Conservation (phyloP, 176 grass and related monocot genomes). For the Ensete ventricosum region DNA sequence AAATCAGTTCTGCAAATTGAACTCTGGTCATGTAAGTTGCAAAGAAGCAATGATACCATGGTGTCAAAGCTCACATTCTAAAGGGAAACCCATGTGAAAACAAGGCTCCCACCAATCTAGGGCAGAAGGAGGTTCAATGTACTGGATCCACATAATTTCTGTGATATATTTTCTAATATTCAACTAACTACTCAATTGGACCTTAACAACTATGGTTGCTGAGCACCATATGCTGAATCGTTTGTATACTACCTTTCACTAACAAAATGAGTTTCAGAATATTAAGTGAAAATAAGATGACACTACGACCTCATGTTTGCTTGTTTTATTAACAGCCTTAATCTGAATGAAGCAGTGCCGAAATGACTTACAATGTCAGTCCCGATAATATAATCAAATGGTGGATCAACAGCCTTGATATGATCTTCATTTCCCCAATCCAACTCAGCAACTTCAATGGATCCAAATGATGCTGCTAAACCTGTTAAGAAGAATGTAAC, state of each 20-base stretch:
- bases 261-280: background rate
- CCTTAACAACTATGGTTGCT: too few species aligned
- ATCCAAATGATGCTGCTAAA: slow-evolving; percentile 49
- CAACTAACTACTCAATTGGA: too few species aligned
- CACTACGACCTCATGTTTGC: background rate
- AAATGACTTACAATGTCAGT: slow-evolving; percentile 81
- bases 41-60: too few species aligned
- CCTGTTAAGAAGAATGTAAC: slow-evolving; percentile 1
- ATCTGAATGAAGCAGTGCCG: background rate
- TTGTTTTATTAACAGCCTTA: background rate
- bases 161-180: too few species aligned
- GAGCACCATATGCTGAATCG: too few species aligned
- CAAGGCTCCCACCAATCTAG: too few species aligned
- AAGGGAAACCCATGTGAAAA: too few species aligned
- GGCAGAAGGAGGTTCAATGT: too few species aligned
- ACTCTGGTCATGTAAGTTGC: too few species aligned
- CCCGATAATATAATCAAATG: slow-evolving; percentile 97
- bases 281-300: background rate
- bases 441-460: slow-evolving; percentile 63
- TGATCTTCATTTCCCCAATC: slow-evolving; percentile 86
- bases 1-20: too few species aligned
- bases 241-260: background rate
- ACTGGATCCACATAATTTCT: too few species aligned
- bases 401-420: slow-evolving; percentile 59
- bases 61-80: too few species aligned